Conservation (phyloP, 148 eudicot species). For the Chenopodium berlandieri region DNA sequence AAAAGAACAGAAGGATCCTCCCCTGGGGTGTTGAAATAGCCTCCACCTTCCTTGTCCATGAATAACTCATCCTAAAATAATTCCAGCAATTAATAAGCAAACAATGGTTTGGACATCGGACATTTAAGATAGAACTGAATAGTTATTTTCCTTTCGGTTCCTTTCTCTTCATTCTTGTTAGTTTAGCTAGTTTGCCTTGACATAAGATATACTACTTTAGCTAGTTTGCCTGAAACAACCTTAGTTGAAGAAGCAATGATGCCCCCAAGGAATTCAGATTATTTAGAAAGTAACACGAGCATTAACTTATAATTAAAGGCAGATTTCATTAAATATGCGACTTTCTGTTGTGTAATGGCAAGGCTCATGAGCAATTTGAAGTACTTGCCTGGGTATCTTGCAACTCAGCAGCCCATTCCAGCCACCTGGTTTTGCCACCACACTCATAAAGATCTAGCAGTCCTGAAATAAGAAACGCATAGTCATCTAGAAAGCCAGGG, state of each 20-base stretch:
- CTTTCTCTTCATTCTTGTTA: not conserved
- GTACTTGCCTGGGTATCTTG: slow-evolving; percentile 81
- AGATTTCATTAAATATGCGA: not conserved
- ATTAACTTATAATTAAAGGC: not conserved
- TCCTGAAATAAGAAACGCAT: slow-evolving; percentile 83
- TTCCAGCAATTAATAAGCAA: not conserved
- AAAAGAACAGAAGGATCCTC: slow-evolving; percentile 90
- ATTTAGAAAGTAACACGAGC: not conserved
- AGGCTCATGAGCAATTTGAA: not conserved
- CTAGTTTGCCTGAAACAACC: not conserved
- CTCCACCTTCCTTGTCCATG: slow-evolving; percentile 86
- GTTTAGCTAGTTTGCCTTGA: not conserved
- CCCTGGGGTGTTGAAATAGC: slow-evolving; percentile 85
- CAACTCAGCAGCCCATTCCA: slow-evolving; percentile 78
- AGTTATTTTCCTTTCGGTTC: not conserved
- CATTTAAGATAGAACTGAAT: not conserved
- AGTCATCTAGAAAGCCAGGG: slow-evolving; percentile 92
- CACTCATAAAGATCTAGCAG: slow-evolving; percentile 77
- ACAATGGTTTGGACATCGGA: not conserved
- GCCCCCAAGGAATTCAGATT: not conserved
- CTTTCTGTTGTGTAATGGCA: not conserved
- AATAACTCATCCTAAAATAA: slow-evolving; percentile 76
- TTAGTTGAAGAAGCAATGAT: not conserved
- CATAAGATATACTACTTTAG: not conserved
- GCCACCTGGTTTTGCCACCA: slow-evolving; percentile 71